These are phyloP conservation scores for Arctium lappa DNA, from an alignment of 129 eudicot species.

Conservation along the genomic window DNA sequence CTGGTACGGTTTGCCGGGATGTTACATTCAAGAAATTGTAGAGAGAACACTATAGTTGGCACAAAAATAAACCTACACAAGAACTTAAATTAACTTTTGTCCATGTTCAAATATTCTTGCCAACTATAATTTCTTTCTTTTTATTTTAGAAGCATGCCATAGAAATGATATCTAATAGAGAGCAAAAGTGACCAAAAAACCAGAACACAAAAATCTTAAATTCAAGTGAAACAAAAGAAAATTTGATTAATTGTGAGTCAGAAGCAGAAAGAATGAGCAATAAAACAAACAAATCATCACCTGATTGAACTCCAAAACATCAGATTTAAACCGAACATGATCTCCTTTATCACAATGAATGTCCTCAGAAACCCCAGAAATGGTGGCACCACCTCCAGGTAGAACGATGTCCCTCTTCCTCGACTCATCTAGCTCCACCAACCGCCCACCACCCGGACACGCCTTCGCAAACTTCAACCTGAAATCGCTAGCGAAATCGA, in stretches of 20 bases:
- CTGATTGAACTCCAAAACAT: slow-evolving; percentile 87
- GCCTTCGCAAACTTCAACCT: slow-evolving; percentile 74
- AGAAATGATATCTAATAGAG: background rate
- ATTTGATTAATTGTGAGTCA: background rate
- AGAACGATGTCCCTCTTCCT: slow-evolving; percentile 54
- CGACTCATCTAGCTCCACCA: slow-evolving; percentile 33
- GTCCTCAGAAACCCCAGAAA: slow-evolving; percentile 60
- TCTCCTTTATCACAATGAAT: slow-evolving; percentile 96
- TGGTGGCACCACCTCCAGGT: slow-evolving; percentile 51
- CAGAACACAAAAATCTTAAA: slow-evolving; percentile 2
- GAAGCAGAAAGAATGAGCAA: background rate
- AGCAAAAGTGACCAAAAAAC: background rate
- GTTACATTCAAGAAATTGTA: background rate
- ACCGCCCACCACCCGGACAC: slow-evolving; percentile 56
- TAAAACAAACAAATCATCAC: slow-evolving; percentile 21
- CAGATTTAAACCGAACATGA: slow-evolving; percentile 78
- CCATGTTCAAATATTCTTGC: background rate
- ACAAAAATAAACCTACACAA: background rate
- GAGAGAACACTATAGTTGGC: background rate
- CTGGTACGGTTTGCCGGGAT: background rate
- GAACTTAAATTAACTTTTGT: background rate
- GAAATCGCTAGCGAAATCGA: slow-evolving; percentile 90
- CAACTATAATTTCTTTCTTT: background rate
- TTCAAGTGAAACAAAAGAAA: background rate
- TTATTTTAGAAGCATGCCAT: background rate